A percentile compares a stretch with the other conserved stretches of the same genome.
These are phyloP conservation scores for Maudiozyma humilis DNA, from an alignment of 1,139 yeast genomes.

Conservation along the genomic window DNA sequence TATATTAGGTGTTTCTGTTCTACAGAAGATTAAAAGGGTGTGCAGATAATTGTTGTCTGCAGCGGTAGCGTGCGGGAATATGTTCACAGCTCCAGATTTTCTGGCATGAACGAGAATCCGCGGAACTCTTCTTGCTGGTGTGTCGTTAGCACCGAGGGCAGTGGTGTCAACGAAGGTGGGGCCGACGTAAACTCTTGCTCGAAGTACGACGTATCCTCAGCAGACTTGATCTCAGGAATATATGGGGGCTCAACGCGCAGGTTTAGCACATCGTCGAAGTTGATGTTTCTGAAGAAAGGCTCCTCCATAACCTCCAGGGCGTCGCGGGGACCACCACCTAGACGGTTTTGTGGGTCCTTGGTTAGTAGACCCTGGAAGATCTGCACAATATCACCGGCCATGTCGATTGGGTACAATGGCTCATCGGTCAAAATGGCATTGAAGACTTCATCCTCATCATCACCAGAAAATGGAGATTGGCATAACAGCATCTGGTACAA, in stretches of 20 bases:
- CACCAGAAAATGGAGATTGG: constrained; percentile 96
- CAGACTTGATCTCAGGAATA: constrained; percentile 70
- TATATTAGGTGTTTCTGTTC: neutral
- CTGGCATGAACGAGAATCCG: constrained; percentile 87
- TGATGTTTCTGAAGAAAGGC: constrained; percentile 81
- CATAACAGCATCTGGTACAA: constrained; percentile 93
- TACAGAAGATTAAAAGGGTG: neutral
- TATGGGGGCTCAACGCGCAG: constrained; percentile 78
- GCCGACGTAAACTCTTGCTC: constrained; percentile 93
- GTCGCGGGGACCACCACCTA: constrained; percentile 82
- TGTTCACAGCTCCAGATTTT: constrained; percentile 36
- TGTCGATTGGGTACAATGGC: constrained; percentile 93
- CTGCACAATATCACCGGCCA: constrained; percentile 95
- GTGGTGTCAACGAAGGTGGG: constrained; percentile 91
- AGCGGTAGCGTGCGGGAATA: too few relatives aligned
- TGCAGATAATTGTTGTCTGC: too few relatives aligned
- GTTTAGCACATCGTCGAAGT: constrained; percentile 76
- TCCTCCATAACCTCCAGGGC: constrained; percentile 93
- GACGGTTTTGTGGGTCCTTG: constrained; percentile 74
- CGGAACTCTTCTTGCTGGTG: constrained; percentile 94
- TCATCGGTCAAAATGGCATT: constrained; percentile 97
- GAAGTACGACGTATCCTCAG: constrained; percentile 86
- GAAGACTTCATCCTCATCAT: constrained; percentile 95
- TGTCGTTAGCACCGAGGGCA: constrained; percentile 76
- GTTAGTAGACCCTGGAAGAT: constrained; percentile 84